Evolutionary conservation across 257 asterid genomes (phyloP).

Genomic region (Cordia subcordata): DNA sequence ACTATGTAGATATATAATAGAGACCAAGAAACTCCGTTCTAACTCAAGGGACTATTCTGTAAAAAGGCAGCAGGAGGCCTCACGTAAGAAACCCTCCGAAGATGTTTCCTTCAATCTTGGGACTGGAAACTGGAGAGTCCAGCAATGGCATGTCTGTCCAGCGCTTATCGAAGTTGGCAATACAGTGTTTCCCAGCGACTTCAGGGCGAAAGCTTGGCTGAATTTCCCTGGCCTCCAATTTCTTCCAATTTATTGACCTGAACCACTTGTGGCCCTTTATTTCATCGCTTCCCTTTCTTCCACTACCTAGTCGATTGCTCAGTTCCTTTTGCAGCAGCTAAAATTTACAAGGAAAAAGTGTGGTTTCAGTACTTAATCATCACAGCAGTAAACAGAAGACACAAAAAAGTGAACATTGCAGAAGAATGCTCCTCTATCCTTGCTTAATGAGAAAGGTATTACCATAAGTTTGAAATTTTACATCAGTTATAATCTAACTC

Average conservation of each 20-base stretch:
- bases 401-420: neutral
- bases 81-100: constrained; percentile 44
- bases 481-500: too few species aligned
- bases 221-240: constrained; percentile 35
- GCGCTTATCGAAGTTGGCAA: constrained; percentile 42
- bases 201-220: constrained; percentile 44
- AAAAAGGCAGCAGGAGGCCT: constrained; percentile 50
- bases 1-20: neutral
- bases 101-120: constrained; percentile 31
- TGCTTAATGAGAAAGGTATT: too few species aligned
- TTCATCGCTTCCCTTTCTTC: constrained; percentile 39
- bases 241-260: constrained; percentile 49
- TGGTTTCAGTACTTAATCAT: neutral
- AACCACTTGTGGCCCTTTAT: constrained; percentile 50
- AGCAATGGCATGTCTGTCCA: constrained; percentile 52
- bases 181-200: constrained; percentile 40
- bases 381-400: neutral
- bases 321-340: constrained; percentile 54
- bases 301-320: constrained; percentile 39
- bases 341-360: neutral
- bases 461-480: too few species aligned
- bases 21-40: neutral
- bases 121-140: constrained; percentile 59
- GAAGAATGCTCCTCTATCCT: neutral
- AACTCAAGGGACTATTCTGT: constrained; percentile 24